phyloP scores from a whole-genome alignment of 768 basidiomycete species.

The Naganishia antarctica region DNA sequence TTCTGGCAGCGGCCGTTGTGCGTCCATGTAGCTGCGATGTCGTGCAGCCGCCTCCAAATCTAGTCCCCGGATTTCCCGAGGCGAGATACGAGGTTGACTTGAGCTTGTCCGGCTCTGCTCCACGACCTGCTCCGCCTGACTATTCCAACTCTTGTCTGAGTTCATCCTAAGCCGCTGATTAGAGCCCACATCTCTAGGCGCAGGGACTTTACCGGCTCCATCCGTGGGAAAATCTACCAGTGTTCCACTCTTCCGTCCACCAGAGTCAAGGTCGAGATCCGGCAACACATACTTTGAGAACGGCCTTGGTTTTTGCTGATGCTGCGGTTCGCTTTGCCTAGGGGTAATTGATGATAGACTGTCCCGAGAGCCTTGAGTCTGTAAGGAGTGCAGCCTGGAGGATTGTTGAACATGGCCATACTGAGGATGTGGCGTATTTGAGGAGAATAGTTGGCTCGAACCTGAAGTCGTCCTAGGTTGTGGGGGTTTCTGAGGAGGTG shows the following conservation, averaged over 20 bases:
- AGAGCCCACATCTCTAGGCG: neutral
- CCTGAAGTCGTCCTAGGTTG: neutral
- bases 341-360: neutral
- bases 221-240: neutral
- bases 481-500: neutral
- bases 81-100: neutral
- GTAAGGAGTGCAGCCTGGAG: neutral
- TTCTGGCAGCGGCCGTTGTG: slow-evolving; percentile 6
- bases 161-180: neutral
- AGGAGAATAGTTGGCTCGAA: neutral
- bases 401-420: neutral
- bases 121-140: neutral
- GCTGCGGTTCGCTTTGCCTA: neutral
- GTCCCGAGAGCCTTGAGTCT: neutral
- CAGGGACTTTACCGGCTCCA: neutral
- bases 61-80: no score
- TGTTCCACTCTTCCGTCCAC: neutral
- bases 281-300: slow-evolving; percentile 11
- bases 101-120: neutral
- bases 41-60: no score
- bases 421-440: neutral
- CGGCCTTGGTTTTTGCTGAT: neutral
- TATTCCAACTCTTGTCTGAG: neutral
- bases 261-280: neutral
- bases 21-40: neutral